Evolutionary conservation across 164 flowering plant genomes (phyloP).

Genomic region (Umbellularia californica): DNA sequence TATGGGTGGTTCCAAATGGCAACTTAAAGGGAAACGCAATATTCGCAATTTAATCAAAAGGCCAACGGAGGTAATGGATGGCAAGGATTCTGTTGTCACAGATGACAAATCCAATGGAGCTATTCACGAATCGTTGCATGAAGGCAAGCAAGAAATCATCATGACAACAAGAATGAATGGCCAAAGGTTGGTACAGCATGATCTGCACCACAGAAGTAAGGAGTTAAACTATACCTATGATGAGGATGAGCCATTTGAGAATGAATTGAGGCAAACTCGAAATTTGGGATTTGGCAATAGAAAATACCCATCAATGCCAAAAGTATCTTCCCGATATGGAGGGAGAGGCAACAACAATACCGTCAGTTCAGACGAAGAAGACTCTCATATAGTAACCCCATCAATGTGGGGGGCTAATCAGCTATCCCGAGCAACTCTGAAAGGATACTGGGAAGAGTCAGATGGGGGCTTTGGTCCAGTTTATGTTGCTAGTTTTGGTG

Average conservation of each 20-base stretch:
- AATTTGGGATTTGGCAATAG: constrained; percentile 23
- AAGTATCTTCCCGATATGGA: constrained; percentile 23
- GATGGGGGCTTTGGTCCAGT: constrained; percentile 35
- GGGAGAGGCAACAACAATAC: constrained; percentile 15
- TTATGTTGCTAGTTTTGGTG: constrained; percentile 33
- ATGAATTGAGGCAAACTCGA: constrained; percentile 20
- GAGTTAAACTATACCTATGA: constrained; percentile 29
- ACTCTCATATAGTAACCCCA: constrained; percentile 7
- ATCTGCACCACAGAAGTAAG: constrained; percentile 21
- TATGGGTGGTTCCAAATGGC: constrained; percentile 80
- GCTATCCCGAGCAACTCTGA: constrained; percentile 25
- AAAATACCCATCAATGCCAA: constrained; percentile 26
- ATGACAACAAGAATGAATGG: background rate
- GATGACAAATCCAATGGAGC: constrained; percentile 21
- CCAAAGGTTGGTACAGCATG: constrained; percentile 21
- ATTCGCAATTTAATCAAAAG: constrained; percentile 51
- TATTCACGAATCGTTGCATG: constrained; percentile 21
- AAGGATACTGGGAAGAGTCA: constrained; percentile 46
- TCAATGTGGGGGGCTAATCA: constrained; percentile 36
- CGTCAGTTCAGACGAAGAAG: constrained; percentile 41
- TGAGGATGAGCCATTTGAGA: constrained; percentile 23
- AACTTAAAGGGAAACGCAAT: constrained; percentile 83
- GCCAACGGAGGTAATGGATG: constrained; percentile 28
- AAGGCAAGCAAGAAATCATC: constrained; percentile 21
- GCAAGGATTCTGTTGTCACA: constrained; percentile 5